A percentile compares a stretch with the other conserved stretches of the same genome.
These are phyloP conservation scores for Scytalidium lignicola DNA, from an alignment of 2,329 filamentous ascomycete species.

Conservation along the genomic window DNA sequence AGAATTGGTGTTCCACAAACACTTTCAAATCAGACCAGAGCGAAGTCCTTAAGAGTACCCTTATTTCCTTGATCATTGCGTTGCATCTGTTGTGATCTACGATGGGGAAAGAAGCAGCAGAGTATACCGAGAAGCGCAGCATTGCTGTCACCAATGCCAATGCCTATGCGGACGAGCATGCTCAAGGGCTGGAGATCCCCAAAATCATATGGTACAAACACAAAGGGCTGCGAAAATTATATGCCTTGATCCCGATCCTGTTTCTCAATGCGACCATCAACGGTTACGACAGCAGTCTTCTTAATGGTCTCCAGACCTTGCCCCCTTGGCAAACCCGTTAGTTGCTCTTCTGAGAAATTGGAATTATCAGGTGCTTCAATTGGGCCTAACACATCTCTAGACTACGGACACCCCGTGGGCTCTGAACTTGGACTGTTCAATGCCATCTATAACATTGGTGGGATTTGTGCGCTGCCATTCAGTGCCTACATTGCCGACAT, in stretches of 20 bases:
- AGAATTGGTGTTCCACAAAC: background rate
- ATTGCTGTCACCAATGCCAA: background rate
- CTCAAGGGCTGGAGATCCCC: slow-evolving; percentile 5
- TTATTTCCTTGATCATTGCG: background rate
- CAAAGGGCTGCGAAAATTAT: slow-evolving; percentile 48
- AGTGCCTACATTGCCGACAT: slow-evolving; percentile 39
- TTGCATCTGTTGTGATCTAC: background rate
- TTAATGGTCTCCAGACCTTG: slow-evolving; percentile 38
- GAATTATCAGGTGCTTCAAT: background rate
- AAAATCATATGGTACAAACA: slow-evolving; percentile 39
- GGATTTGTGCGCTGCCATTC: slow-evolving; percentile 36
- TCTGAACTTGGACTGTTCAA: slow-evolving; percentile 33
- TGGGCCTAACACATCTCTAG: slow-evolving; percentile 1
- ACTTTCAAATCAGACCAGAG: background rate
- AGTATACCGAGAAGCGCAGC: background rate
- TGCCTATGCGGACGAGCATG: background rate
- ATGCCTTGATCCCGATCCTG: slow-evolving; percentile 33
- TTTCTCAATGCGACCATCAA: slow-evolving; percentile 41
- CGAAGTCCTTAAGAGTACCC: background rate
- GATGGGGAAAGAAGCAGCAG: background rate
- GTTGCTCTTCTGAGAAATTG: slow-evolving; percentile 11
- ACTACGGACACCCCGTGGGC: slow-evolving; percentile 17
- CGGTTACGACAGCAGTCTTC: slow-evolving; percentile 46
- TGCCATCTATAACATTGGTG: slow-evolving; percentile 39
- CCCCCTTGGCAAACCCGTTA: slow-evolving; percentile 33